phyloP scores from a whole-genome alignment of 1,284 basidiomycete genomes.

The Heliocybe sulcata region DNA sequence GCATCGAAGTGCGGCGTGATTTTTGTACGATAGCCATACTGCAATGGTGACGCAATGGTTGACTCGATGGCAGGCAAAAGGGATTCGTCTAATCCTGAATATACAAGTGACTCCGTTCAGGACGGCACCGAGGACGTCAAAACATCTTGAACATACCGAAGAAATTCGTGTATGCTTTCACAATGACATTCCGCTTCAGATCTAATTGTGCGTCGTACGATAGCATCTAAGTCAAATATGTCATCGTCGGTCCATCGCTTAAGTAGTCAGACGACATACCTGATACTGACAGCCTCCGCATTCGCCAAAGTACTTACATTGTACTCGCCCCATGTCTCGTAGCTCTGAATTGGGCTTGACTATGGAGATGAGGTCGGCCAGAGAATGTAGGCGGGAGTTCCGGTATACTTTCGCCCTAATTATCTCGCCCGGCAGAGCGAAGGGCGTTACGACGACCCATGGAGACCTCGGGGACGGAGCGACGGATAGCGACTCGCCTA shows the following conservation, averaged over 20 bases:
- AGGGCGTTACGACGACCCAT: slow-evolving; percentile 81
- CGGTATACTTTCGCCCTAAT: slow-evolving; percentile 69
- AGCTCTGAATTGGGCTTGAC: slow-evolving; percentile 50
- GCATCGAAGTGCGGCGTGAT: slow-evolving; percentile 95
- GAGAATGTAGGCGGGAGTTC: slow-evolving; percentile 60
- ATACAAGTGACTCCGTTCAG: background rate
- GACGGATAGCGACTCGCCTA: slow-evolving; percentile 68
- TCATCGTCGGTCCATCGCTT: slow-evolving; percentile 1
- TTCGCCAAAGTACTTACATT: slow-evolving; percentile 82
- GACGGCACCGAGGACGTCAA: background rate
- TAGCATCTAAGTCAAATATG: slow-evolving; percentile 57
- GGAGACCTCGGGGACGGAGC: slow-evolving; percentile 39
- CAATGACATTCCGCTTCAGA: slow-evolving; percentile 84
- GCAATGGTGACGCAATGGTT: slow-evolving; percentile 82
- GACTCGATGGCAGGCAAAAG: slow-evolving; percentile 63
- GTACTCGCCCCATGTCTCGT: slow-evolving; percentile 57
- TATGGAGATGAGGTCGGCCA: slow-evolving; percentile 71
- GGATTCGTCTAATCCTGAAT: slow-evolving; percentile 44
- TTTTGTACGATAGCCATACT: slow-evolving; percentile 94
- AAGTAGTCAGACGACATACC: slow-evolving; percentile 26
- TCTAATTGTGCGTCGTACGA: slow-evolving; percentile 83
- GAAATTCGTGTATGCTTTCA: slow-evolving; percentile 79
- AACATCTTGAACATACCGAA: slow-evolving; percentile 39
- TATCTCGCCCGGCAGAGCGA: slow-evolving; percentile 76
- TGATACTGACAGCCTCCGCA: slow-evolving; percentile 81